These are phyloP conservation scores for Acanthamoeba triangularis DNA, from an alignment of 208 protist species.

Conservation along the genomic window DNA sequence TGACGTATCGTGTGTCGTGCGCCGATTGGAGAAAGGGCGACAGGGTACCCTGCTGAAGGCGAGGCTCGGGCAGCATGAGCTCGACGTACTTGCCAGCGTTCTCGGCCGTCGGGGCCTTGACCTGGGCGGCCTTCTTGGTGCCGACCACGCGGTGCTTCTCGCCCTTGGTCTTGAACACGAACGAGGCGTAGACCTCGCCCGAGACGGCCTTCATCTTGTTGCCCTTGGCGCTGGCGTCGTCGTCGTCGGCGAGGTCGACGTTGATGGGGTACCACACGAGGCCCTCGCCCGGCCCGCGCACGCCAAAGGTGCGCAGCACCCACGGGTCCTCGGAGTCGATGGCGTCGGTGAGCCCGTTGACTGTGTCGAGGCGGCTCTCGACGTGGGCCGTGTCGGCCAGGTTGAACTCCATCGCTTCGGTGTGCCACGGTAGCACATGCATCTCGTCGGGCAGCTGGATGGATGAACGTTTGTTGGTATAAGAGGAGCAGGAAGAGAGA, in stretches of 20 bases:
- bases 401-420: conserved; percentile 25
- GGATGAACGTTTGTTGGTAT: not conserved
- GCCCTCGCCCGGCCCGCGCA: conserved; percentile 60
- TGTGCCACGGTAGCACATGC: conserved; percentile 62
- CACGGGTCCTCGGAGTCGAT: conserved; percentile 64
- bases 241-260: not conserved
- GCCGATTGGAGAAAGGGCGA: not conserved
- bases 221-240: not conserved
- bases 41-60: conserved; percentile 16
- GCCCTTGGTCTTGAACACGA: conserved; percentile 74
- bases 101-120: conserved; percentile 25
- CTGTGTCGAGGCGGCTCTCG: not conserved
- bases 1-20: not conserved
- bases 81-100: conserved; percentile 49
- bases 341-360: conserved; percentile 42
- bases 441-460: not conserved
- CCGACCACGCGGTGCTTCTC: conserved; percentile 52
- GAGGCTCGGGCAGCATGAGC: conserved; percentile 61
- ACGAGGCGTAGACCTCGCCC: conserved; percentile 24
- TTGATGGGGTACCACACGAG: conserved; percentile 65
- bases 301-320: conserved; percentile 34
- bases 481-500: not conserved
- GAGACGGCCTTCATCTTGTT: conserved; percentile 25
- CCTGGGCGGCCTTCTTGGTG: conserved; percentile 67
- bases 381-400: conserved; percentile 53